Base-by-base conservation (phyloP, 2,329 filamentous ascomycete species). In the Trichophyton simii region DNA sequence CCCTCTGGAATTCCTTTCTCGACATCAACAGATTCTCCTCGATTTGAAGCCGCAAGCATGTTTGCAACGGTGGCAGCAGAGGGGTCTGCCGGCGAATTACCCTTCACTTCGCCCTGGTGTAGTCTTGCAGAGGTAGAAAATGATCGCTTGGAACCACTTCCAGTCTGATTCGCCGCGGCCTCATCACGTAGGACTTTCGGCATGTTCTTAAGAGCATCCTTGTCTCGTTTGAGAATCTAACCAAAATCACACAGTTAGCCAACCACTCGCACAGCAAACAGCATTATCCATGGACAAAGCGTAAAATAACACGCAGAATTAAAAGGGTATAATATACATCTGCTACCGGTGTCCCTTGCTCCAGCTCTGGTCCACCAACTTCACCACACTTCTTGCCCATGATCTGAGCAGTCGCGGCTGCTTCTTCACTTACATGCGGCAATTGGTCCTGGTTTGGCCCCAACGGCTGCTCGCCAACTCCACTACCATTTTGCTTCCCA, bases 371-470 rank as follows among this genome's bases (percentile, higher is more conserved):
- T 28, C 72, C 67, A 28, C 80, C 78, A 61, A 79, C 72, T 60
- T 78, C 74, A 38, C 64, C 65, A 41, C 63, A 63, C 64, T 74
- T 71, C 57, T 68, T 69, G 60, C 83, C 82, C 68, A 78, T 82
- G 28, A 83, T 80, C 68, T 82, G 78, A 28, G 79, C 80, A 65
- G 82, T 79, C 66, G 82, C 80, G 44, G 81, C 81, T 36, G 84
- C 84, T 71, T 88, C 85, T 69, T 87, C 83, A 64, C 80, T 85
- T 34, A 87, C 82, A 74, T 84, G 79, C 48, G 82, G 81, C 60
- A 84, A 72, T 34, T 70, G 72, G 64, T 81, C 77, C 72, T 79
- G 77, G 62, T 80, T 82, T 11, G 81, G 77, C 22, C 77, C 78
- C 54, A 71, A 71, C 50, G 67, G 63, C 36, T 70, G 65, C 38